Percentiles rank a stretch among this genome's conserved stretches.
Conservation (phyloP, 768 basidiomycete species). For the Lentinula lateritia region DNA sequence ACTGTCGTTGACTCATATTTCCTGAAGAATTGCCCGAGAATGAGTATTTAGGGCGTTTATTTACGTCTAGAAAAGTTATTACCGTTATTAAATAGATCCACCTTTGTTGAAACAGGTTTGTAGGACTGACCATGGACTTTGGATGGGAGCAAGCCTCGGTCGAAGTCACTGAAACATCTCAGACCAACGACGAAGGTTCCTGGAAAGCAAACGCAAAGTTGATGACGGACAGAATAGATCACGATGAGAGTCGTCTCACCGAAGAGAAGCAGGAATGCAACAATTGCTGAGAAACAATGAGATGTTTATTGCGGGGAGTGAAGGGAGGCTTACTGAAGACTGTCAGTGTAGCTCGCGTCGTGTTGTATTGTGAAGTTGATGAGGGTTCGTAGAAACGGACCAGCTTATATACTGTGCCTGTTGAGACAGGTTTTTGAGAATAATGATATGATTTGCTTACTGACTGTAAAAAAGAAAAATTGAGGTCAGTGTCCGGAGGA, state of each 20-base stretch:
- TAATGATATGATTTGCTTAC: constrained; percentile 21
- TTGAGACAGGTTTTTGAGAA: not conserved
- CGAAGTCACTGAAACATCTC: constrained; percentile 78
- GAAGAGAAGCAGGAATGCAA: constrained; percentile 70
- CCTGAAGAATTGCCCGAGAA: constrained; percentile 30
- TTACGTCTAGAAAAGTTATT: constrained; percentile 37
- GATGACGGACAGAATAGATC: not conserved
- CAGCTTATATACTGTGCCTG: constrained; percentile 69
- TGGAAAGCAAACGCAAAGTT: not conserved
- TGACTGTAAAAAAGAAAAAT: constrained; percentile 23
- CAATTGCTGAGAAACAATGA: constrained; percentile 46
- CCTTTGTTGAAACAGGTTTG: constrained; percentile 16
- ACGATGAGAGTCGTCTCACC: not conserved
- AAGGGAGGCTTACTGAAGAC: constrained; percentile 59
- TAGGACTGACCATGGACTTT: constrained; percentile 69
- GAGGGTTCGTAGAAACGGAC: constrained; percentile 71
- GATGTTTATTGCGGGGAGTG: not conserved
- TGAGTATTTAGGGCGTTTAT: constrained; percentile 39
- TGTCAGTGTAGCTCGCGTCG: constrained; percentile 77
- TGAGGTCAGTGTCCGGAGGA: not conserved
- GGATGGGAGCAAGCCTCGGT: constrained; percentile 67
- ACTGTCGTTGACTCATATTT: constrained; percentile 41
- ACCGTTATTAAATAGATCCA: constrained; percentile 25
- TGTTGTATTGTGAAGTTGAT: constrained; percentile 48
- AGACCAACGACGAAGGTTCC: constrained; percentile 72